phyloP scores from a whole-genome alignment of 2,329 filamentous ascomycete genomes.

The Xylariaceae sp. region DNA sequence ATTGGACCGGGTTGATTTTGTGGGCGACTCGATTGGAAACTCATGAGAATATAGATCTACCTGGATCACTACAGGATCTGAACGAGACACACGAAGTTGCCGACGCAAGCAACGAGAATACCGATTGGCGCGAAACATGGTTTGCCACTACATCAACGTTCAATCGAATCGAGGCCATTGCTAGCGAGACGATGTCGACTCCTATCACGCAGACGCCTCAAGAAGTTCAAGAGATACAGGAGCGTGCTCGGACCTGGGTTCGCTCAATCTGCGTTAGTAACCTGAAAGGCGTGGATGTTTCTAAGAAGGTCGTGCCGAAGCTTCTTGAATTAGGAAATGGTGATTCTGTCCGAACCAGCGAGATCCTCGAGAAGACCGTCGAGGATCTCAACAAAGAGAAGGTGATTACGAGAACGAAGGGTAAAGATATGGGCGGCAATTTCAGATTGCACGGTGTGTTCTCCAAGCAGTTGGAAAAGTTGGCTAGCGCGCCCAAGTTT shows the following conservation, averaged over 20 bases:
- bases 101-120: constrained; percentile 34
- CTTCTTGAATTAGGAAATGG: constrained; percentile 45
- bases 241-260: constrained; percentile 54
- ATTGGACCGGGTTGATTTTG: constrained; percentile 61
- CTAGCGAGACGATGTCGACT: constrained; percentile 43
- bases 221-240: constrained; percentile 31
- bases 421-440: constrained; percentile 53
- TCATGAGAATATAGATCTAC: constrained; percentile 44
- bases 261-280: constrained; percentile 53
- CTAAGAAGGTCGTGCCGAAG: constrained; percentile 31
- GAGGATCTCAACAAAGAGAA: constrained; percentile 44
- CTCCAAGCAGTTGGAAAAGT: constrained; percentile 50
- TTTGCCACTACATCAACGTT: constrained; percentile 52
- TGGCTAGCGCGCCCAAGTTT: constrained; percentile 50
- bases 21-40: constrained; percentile 58
- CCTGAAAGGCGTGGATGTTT: constrained; percentile 29
- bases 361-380: constrained; percentile 45
- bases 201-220: constrained; percentile 24
- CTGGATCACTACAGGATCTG: constrained; percentile 42
- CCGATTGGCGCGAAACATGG: constrained; percentile 52
- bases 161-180: constrained; percentile 50
- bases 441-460: constrained; percentile 60
- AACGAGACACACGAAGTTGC: constrained; percentile 40
- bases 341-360: constrained; percentile 37
- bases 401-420: constrained; percentile 56